Base-by-base conservation (phyloP, 805 yeast genomes). In the Cephaloascus albidus region DNA sequence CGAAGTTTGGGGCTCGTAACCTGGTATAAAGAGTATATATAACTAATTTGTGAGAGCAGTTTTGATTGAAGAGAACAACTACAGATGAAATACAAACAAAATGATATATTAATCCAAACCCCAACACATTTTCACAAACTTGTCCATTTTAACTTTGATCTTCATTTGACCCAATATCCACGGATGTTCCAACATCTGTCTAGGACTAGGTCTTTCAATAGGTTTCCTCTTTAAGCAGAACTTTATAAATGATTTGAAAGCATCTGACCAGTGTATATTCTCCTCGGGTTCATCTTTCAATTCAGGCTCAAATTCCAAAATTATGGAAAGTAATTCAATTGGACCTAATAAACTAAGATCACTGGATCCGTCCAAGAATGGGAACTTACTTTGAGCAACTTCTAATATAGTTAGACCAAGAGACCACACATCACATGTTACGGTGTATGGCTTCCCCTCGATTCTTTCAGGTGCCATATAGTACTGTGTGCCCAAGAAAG, bases 401-500 rank as follows among this genome's bases (percentile, higher is more conserved):
- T 93, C 98, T 52, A 93, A 64, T 36, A 93, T 63, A 2, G 97
- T 89, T 42, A 93, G 67, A 0, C 98, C 98, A 26, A 93, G 62
- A 1, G 97, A 88, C 98, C 98, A 93, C 14, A 93, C 90, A 56
- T 93, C 98, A 51, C 94, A 81, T 3, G 95, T 85, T 3, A 90
- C 96, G 10, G 95, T 83, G 54, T 93, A 93, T 1, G 96, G 93
- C 53, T 87, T 90, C 20, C 96, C 97, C 64, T 85, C 85, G 38
- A 93, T 90, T 50, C 98, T 72, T 59, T 93, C 98, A 0, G 98
- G 98, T 0, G 98, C 97, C 98, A 93, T 93, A 59, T 93, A 93
- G 56, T 86, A 90, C 10, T 95, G 89, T 0, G 98, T 93, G 2
- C 98, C 98, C 0, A 96, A 93, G 54, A 89, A 93, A 0, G 98